Evolutionary conservation across 331 rosid genomes (phyloP), one percentile per base, ranked within the genome.

Genomic region (Telfairia occidentalis): DNA sequence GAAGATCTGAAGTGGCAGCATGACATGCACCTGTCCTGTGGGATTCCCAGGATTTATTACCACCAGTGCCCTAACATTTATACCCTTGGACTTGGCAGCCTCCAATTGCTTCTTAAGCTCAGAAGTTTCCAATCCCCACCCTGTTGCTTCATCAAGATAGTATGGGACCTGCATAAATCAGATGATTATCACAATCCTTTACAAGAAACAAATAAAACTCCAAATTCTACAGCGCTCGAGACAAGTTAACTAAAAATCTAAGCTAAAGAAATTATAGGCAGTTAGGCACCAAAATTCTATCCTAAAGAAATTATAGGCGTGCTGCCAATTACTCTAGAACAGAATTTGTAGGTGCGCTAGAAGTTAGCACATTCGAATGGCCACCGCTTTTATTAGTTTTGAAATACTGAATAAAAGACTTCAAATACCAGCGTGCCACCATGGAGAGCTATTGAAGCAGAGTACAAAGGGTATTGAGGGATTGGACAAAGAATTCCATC

Each of bases 21-120:
- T 26, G 11, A 38, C 16, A 63, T 60, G 45, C 78, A 95, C 99
- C 96, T 95, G 99, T 66, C 99, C 99, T 0, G 99, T 95, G 54
- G 99, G 99, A 77, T 95, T 95, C 55, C 99, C 99, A 0, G 99
- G 99, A 69, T 95, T 95, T 76, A 95, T 95, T 67, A 95, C 97
- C 58, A 83, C 99, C 87, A 95, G 82, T 74, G 97, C 99, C 84
- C 97, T 87, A 40, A 92, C 96, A 43, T 34, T 80, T 76, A 92
- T 83, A 54, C 96, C 92, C 80, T 88, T 87, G 42, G 93, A 83
- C 86, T 78, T 95, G 79, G 97, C 93, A 53, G 40, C 81, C 34
- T 85, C 91, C 83, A 95, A 74, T 83, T 95, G 99, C 83, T 85
- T 88, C 88, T 87, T 86, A 75, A 95, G 83, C 78, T 86, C 96